Evolutionary conservation across 306 rosid genomes (phyloP).

Genomic region (Lathyrus oleraceus): DNA sequence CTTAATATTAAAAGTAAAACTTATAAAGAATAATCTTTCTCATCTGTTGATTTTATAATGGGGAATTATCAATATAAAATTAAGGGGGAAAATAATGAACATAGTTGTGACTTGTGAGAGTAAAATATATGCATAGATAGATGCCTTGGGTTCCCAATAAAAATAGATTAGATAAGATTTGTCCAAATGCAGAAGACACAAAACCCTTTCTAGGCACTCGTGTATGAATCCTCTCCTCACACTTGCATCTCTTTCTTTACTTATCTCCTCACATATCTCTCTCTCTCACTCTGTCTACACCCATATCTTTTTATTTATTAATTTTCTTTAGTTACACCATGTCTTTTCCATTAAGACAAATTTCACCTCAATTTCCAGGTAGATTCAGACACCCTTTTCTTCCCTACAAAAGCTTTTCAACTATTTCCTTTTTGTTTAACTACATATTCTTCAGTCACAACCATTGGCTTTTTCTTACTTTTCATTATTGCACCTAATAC

Average conservation of each 20-base stretch:
- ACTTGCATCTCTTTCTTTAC: slow-evolving; percentile 41
- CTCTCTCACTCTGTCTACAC: slow-evolving; percentile 33
- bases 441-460: slow-evolving; percentile 42
- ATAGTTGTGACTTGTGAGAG: background rate
- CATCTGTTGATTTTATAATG: no score
- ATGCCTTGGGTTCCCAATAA: slow-evolving; percentile 70
- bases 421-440: slow-evolving; percentile 38
- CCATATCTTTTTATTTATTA: slow-evolving; percentile 18
- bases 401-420: slow-evolving; percentile 53
- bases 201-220: slow-evolving; percentile 39
- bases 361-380: slow-evolving; percentile 92
- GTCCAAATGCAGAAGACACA: slow-evolving; percentile 57
- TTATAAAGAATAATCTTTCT: no score
- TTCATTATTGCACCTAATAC: slow-evolving; percentile 39
- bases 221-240: slow-evolving; percentile 79
- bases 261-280: slow-evolving; percentile 43
- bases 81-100: background rate
- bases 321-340: slow-evolving; percentile 40
- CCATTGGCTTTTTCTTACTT: slow-evolving; percentile 34
- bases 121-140: slow-evolving; percentile 40
- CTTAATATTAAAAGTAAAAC: no score
- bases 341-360: slow-evolving; percentile 72
- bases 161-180: slow-evolving; percentile 72
- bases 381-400: slow-evolving; percentile 76
- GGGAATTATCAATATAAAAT: no score